A percentile compares a stretch with the other conserved stretches of the same genome.
phyloP scores from a whole-genome alignment of 768 basidiomycete species.

The Hericium alpestre region DNA sequence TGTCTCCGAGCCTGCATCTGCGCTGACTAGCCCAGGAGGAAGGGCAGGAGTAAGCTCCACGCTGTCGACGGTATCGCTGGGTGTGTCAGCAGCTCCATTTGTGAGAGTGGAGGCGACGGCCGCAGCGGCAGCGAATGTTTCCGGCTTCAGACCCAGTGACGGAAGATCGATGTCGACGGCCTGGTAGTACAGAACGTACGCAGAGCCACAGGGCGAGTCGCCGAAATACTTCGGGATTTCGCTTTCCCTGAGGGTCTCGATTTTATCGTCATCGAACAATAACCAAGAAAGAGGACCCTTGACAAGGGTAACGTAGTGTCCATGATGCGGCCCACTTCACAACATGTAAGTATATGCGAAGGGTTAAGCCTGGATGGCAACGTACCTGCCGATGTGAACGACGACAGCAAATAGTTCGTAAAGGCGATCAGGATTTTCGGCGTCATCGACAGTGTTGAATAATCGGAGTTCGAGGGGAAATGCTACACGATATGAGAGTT shows the following conservation, averaged over 20 bases:
- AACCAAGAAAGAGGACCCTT: slow-evolving; percentile 77
- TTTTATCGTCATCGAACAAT: slow-evolving; percentile 91
- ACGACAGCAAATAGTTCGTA: slow-evolving; percentile 95
- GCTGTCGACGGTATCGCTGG: neutral
- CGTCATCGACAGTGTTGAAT: slow-evolving; percentile 95
- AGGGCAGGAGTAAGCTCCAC: neutral
- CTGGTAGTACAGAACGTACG: slow-evolving; percentile 96
- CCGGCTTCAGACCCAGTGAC: slow-evolving; percentile 53
- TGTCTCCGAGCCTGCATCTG: neutral
- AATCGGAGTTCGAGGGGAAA: slow-evolving; percentile 91
- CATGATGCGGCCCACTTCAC: slow-evolving; percentile 89
- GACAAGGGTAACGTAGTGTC: slow-evolving; percentile 94
- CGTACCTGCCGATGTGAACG: slow-evolving; percentile 97
- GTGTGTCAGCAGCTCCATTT: neutral
- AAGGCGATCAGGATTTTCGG: slow-evolving; percentile 80
- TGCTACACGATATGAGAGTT: slow-evolving; percentile 91
- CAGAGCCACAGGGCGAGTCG: slow-evolving; percentile 76
- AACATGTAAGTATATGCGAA: slow-evolving; percentile 1
- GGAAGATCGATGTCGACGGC: slow-evolving; percentile 74
- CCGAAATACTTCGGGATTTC: slow-evolving; percentile 95
- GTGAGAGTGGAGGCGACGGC: slow-evolving; percentile 8
- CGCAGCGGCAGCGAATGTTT: slow-evolving; percentile 15
- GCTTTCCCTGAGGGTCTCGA: slow-evolving; percentile 75
- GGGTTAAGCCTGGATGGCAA: slow-evolving; percentile 14
- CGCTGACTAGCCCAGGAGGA: neutral